phyloP scores from a whole-genome alignment of 78 protist genomes.

The Monosiga brevicollis region DNA sequence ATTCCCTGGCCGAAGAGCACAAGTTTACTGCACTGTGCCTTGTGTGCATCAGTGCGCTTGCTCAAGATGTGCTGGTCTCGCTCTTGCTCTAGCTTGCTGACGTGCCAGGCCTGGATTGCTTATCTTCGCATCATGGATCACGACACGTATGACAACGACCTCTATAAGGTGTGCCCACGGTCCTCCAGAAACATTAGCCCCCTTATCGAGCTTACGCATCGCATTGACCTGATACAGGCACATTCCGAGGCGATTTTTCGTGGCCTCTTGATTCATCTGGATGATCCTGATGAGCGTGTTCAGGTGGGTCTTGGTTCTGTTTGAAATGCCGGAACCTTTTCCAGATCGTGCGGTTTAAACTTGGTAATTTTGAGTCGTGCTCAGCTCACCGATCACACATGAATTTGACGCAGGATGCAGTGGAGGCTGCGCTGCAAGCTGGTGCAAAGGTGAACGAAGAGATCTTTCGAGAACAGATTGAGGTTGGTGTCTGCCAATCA shows the following conservation, averaged over 20 bases:
- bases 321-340: no score
- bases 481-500: no score
- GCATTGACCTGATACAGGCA: not conserved
- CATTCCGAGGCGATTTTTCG: not conserved
- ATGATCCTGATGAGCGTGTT: not conserved
- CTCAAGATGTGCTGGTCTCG: no score
- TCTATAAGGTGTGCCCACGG: not conserved
- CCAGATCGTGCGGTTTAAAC: no score
- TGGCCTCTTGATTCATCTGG: not conserved
- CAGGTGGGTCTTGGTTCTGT: not conserved
- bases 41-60: not conserved
- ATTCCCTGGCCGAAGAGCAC: no score
- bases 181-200: not conserved
- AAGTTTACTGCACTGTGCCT: no score
- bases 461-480: no score
- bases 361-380: no score
- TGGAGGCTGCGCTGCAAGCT: no score
- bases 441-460: no score
- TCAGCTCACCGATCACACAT: no score
- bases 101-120: not conserved
- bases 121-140: not conserved
- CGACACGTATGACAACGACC: not conserved
- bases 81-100: not conserved
- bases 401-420: no score
- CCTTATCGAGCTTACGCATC: not conserved